Conservation (phyloP, 495 filamentous ascomycete genomes). For the Penicillium roqueforti region DNA sequence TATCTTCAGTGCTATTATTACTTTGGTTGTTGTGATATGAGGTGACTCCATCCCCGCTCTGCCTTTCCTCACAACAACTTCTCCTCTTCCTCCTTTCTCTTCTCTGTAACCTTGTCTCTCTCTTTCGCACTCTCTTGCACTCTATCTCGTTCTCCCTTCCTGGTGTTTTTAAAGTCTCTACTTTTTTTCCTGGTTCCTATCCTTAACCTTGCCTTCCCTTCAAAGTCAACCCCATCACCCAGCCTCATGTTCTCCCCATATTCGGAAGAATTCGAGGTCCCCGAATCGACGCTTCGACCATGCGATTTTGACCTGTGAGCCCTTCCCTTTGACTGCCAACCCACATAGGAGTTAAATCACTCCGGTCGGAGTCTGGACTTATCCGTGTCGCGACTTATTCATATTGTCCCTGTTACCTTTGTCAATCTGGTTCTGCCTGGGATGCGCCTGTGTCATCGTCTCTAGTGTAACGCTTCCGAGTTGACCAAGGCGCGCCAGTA, state of each 20-base stretch:
- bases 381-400: conserved; percentile 23
- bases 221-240: conserved; percentile 9
- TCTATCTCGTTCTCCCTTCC: conserved; percentile 18
- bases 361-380: conserved; percentile 14
- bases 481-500: conserved; percentile 37
- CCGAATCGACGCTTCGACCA: conserved; percentile 31
- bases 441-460: conserved; percentile 46
- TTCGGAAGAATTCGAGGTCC: conserved; percentile 34
- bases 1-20: conserved; percentile 10
- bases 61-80: conserved; percentile 10
- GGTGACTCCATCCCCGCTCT: conserved; percentile 33
- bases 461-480: conserved; percentile 43
- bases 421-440: conserved; percentile 33
- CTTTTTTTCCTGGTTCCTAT: conserved; percentile 2
- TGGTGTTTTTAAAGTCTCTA: conserved; percentile 10
- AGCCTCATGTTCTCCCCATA: conserved; percentile 35
- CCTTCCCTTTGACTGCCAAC: conserved; percentile 12
- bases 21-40: conserved; percentile 20
- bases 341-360: conserved; percentile 16
- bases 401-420: conserved; percentile 28
- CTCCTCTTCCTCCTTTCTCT: conserved; percentile 7
- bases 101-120: conserved; percentile 15
- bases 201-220: conserved; percentile 14
- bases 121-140: conserved; percentile 11
- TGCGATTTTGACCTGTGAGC: conserved; percentile 34